Conservation (phyloP, 2,329 filamentous ascomycete species). For the Calonectria honghensis region DNA sequence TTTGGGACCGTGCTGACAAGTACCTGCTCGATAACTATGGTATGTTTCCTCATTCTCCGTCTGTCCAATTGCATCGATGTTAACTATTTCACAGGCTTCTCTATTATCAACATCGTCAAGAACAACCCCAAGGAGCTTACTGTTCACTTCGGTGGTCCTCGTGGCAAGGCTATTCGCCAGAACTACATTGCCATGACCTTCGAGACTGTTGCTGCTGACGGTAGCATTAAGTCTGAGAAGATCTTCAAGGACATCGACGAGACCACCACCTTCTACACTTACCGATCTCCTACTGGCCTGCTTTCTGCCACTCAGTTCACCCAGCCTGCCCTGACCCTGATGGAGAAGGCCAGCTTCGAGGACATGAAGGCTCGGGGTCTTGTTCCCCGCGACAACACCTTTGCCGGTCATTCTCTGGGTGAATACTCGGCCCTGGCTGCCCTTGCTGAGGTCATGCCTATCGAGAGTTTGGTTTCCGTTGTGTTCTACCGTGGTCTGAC, state of each 20-base stretch:
- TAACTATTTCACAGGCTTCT: slow-evolving; percentile 78
- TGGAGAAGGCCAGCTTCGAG: slow-evolving; percentile 99
- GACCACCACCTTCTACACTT: slow-evolving; percentile 95
- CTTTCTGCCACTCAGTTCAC: slow-evolving; percentile 99
- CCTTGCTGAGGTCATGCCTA: slow-evolving; percentile 99
- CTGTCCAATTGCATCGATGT: not conserved
- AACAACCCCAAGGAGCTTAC: slow-evolving; percentile 99
- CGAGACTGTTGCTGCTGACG: slow-evolving; percentile 95
- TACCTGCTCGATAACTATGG: slow-evolving; percentile 99
- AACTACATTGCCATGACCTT: slow-evolving; percentile 99
- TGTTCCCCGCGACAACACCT: slow-evolving; percentile 96
- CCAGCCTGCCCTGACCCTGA: slow-evolving; percentile 95
- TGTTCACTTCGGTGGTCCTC: slow-evolving; percentile 96
- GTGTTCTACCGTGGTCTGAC: slow-evolving; percentile 99
- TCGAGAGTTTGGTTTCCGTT: slow-evolving; percentile 97
- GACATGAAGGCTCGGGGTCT: slow-evolving; percentile 99
- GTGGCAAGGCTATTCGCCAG: slow-evolving; percentile 96
- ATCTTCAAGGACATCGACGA: slow-evolving; percentile 99
- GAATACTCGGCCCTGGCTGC: slow-evolving; percentile 98
- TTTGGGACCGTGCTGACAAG: slow-evolving; percentile 98
- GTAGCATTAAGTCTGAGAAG: slow-evolving; percentile 96
- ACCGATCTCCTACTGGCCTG: slow-evolving; percentile 94
- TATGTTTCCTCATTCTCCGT: slow-evolving; percentile 64
- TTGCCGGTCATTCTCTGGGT: slow-evolving; percentile 97
- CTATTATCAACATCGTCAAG: slow-evolving; percentile 98